Base-by-base conservation (phyloP, 345 rosid genomes). In the Bruguiera sexangula region DNA sequence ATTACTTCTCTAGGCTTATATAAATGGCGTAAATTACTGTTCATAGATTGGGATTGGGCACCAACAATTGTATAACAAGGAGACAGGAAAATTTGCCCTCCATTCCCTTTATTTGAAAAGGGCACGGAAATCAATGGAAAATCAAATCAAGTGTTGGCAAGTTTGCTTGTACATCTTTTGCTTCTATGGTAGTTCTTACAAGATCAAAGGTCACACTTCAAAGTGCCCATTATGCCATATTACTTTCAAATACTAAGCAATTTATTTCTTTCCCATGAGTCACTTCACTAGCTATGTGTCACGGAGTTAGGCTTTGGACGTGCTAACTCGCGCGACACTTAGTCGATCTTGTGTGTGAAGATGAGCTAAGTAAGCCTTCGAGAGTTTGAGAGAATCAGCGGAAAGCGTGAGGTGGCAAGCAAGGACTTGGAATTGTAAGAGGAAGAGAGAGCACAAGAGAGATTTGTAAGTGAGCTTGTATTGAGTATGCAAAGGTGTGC, bases 21-120 rank as follows among this genome's bases (percentile, higher is more conserved):
- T 68, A 61, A 60, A 72, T 68, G 82, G 29, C 37, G 66, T 60
- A 29, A 65, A 6, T 30, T 27, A 48, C 66, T 5, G 27, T 62
- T 66, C 68, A 69, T 31, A 51, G 32, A 63, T 63, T 18, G 62
- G 37, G 52, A 55, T 56, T 34, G n/a, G 34, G 37, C 34, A 63
- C 21, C 15, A 5, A 61, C 27, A 59, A 70, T 51, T 56, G 39
- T 26, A 52, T 26, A 65, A 56, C 26, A 27, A 60, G 62, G 48
- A 24, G 71, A 50, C 22, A 48, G 30, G 36, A 54, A 71, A 71
- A 52, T 60, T 69, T 81, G 73, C 71, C 75, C 30, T 62, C 78
- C 74, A 71, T 79, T 76, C 8, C 30, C 16, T 21, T 53, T 52
- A 62, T 71, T 60, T 54, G 18, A 54, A 71, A 32, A 19, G 60